Base-by-base conservation (phyloP, 805 yeast genomes). In the Candida yuanshanica region DNA sequence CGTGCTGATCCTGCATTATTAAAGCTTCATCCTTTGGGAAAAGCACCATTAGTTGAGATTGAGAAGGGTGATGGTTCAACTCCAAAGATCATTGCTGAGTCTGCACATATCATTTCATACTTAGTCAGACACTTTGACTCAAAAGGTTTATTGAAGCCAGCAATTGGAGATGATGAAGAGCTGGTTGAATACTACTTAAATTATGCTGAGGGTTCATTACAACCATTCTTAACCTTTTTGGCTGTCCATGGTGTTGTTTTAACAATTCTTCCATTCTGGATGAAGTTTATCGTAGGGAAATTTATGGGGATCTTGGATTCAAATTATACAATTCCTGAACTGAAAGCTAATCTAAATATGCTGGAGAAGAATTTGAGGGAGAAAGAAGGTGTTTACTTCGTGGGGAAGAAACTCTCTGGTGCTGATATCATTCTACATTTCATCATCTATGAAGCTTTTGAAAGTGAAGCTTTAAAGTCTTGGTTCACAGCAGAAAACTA, bases 131-230 rank as follows among this genome's bases (percentile, higher is more conserved):
- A 75, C 44, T 79, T 70, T 52, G 86, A 81, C 50, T 52, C 54
- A 18, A 49, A 55, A 2, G 55, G 65, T 13, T 62, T 56, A 17
- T 60, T 78, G 39, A 55, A 48, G 7, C 73, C 75, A 22, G 44
- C 44, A 7, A 55, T 60, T 35, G 68, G 57, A 7, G 65, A 66
- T 5, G 76, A 70, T 18, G 59, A 60, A 35, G 69, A 70, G 16
- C 44, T 59, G 31, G 70, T 76, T 26, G 74, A 72, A 44, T 81
- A 73, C 54, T 78, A 62, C 47, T 58, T 76, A 33, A 76, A 76
- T 52, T 77, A 72, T 49, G 56, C 74, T n/a, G 91, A 83, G 58
- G 84, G 79, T 1, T 69, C 84, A 17, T 55, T 83, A 14, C 79
- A 75, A 55, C 76, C 77, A 6, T 60, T 66, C 8, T 55, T 74